phyloP scores from a whole-genome alignment of 2,329 filamentous ascomycete genomes.

The Diaporthe vexans region DNA sequence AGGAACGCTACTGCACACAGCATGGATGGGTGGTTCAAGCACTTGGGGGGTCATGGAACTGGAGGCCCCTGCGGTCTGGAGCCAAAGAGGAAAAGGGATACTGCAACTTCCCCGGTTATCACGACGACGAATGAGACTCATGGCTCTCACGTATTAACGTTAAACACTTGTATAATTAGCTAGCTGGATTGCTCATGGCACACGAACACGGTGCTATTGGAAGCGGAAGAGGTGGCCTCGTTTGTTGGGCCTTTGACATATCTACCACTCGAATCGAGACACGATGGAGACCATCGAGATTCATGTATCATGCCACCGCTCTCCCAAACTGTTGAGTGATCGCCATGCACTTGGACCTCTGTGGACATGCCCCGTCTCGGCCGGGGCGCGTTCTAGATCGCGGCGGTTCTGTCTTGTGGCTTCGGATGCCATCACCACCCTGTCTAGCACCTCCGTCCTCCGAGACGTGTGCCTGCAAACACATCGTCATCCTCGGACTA shows the following conservation, averaged over 20 bases:
- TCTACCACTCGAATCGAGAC: conserved; percentile 19
- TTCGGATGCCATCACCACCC: not conserved
- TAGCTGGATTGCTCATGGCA: conserved; percentile 17
- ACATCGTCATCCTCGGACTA: conserved; percentile 2
- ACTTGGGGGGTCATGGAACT: conserved; percentile 2
- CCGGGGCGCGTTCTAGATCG: conserved; percentile 14
- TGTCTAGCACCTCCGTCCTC: conserved; percentile 13
- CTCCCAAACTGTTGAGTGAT: conserved; percentile 4
- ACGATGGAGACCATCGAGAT: conserved; percentile 27
- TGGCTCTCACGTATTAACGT: conserved; percentile 30
- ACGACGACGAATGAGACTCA: conserved; percentile 23
- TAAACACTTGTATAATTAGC: conserved; percentile 32
- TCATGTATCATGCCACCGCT: not conserved
- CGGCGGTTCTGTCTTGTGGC: not conserved
- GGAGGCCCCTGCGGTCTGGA: conserved; percentile 2
- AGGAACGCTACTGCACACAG: conserved; percentile 9
- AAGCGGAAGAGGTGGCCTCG: conserved; percentile 4
- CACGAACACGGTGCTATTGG: not conserved
- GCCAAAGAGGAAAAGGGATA: conserved; percentile 20
- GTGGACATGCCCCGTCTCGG: not conserved
- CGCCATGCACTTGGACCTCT: not conserved
- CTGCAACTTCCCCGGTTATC: conserved; percentile 18
- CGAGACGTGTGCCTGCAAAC: not conserved
- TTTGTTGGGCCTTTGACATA: conserved; percentile 10
- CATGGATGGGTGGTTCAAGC: not conserved